Evolutionary conservation across 23 red algal genomes (phyloP).

Genomic region (Cyanidiococcus yangmingshanensis): DNA sequence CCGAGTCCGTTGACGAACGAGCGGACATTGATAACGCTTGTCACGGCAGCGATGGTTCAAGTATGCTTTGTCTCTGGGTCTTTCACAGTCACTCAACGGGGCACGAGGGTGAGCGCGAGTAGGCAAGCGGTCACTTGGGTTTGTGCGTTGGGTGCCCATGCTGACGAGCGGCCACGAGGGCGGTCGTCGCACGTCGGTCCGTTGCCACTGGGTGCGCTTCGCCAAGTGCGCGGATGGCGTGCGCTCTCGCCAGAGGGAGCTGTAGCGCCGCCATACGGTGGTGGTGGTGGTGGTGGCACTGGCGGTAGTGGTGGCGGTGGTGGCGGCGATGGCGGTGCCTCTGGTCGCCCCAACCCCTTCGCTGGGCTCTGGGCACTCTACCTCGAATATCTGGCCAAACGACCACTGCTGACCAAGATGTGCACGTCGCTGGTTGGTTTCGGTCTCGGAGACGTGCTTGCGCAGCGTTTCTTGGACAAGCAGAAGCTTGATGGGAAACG

Average conservation of each 20-base stretch:
- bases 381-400: conserved; percentile 37
- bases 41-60: too few relatives aligned
- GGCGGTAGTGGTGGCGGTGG: conserved; percentile 13
- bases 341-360: conserved; percentile 27
- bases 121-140: background rate
- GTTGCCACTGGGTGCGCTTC: background rate
- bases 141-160: background rate
- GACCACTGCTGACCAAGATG: conserved; percentile 77
- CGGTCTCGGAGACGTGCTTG: conserved; percentile 67
- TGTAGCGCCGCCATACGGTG: background rate
- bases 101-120: background rate
- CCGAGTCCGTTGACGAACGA: too few relatives aligned
- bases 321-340: conserved; percentile 14
- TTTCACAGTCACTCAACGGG: background rate
- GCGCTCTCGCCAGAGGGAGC: background rate
- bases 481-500: conserved; percentile 53
- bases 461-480: conserved; percentile 63
- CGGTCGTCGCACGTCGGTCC: background rate
- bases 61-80: background rate
- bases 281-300: conserved; percentile 1
- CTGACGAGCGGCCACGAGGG: background rate
- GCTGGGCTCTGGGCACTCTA: conserved; percentile 35
- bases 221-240: background rate
- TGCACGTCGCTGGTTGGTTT: conserved; percentile 82
- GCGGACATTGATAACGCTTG: too few relatives aligned